phyloP scores from a whole-genome alignment of 1,284 basidiomycete genomes.

The Pseudozyma thailandica region DNA sequence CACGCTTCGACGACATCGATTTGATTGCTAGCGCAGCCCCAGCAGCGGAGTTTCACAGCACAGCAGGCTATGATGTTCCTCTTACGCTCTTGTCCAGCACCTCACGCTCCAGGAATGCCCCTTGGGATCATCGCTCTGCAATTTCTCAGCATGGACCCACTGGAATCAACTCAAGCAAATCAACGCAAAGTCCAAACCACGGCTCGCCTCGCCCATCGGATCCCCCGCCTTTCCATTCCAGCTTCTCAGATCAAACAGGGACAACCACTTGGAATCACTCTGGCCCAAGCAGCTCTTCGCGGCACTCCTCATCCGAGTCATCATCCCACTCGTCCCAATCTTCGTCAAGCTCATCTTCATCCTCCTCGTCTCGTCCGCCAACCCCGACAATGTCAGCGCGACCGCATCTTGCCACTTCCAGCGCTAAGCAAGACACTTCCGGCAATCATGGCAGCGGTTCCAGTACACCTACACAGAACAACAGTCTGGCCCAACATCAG shows the following conservation, averaged over 20 bases:
- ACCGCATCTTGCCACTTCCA: constrained; percentile 27
- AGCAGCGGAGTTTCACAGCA: neutral
- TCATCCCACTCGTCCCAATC: constrained; percentile 24
- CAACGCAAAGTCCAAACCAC: too few species aligned
- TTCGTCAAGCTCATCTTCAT: constrained; percentile 30
- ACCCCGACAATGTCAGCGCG: constrained; percentile 31
- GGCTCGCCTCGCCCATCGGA: too few species aligned
- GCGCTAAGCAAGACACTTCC: constrained; percentile 30
- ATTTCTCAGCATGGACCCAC: too few species aligned
- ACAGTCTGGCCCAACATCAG: constrained; percentile 23
- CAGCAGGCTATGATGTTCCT: constrained; percentile 11
- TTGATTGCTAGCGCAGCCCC: constrained; percentile 5
- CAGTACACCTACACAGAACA: constrained; percentile 36
- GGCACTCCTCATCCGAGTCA: constrained; percentile 19
- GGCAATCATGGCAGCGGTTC: constrained; percentile 34
- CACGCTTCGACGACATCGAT: constrained; percentile 3
- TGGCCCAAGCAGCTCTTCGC: constrained; percentile 14
- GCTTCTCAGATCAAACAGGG: neutral
- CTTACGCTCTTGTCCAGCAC: constrained; percentile 12
- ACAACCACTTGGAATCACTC: constrained; percentile 10
- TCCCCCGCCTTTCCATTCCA: neutral
- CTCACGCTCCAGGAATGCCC: neutral
- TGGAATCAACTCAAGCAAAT: too few species aligned
- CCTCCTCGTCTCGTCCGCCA: constrained; percentile 28
- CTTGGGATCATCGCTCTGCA: neutral